Conservation (phyloP, 768 basidiomycete species). For the Lactarius trivialis region DNA sequence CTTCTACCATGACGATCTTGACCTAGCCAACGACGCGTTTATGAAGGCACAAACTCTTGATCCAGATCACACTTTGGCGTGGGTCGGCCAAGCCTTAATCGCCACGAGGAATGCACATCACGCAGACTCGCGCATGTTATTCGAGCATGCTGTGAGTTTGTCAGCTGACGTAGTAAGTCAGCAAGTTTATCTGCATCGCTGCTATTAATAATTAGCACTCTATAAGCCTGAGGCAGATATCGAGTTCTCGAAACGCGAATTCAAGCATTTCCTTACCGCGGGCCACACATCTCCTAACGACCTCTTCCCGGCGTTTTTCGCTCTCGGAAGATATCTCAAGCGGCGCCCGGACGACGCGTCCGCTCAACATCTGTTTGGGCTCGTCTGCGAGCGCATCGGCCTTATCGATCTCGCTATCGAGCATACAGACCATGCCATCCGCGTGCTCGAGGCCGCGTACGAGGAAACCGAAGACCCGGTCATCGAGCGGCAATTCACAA, state of each 20-base stretch:
- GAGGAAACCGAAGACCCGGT: constrained; percentile 78
- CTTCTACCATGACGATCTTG: constrained; percentile 66
- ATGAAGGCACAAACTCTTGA: constrained; percentile 85
- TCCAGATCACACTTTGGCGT: constrained; percentile 81
- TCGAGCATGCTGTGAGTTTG: constrained; percentile 67
- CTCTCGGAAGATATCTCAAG: constrained; percentile 68
- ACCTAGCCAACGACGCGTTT: constrained; percentile 82
- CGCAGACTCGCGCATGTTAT: constrained; percentile 56
- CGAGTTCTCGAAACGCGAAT: constrained; percentile 59
- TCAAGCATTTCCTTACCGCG: constrained; percentile 34
- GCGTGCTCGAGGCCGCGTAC: constrained; percentile 77
- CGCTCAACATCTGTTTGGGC: constrained; percentile 75
- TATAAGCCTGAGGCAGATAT: constrained; percentile 74
- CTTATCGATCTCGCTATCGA: constrained; percentile 54
- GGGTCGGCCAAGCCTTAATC: constrained; percentile 84
- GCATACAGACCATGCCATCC: constrained; percentile 55
- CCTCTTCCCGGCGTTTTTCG: constrained; percentile 74
- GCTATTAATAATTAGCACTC: constrained; percentile 18
- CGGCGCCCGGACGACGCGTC: constrained; percentile 61
- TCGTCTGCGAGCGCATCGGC: constrained; percentile 80
- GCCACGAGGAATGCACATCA: constrained; percentile 54
- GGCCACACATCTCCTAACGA: constrained; percentile 33
- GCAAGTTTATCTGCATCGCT: background rate
- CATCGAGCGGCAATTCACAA: constrained; percentile 71
- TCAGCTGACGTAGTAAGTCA: constrained; percentile 48